Percentiles rank a stretch among this genome's conserved stretches.
These are phyloP conservation scores for Suillus bovinus DNA, from an alignment of 768 basidiomycete genomes.

Conservation along the genomic window DNA sequence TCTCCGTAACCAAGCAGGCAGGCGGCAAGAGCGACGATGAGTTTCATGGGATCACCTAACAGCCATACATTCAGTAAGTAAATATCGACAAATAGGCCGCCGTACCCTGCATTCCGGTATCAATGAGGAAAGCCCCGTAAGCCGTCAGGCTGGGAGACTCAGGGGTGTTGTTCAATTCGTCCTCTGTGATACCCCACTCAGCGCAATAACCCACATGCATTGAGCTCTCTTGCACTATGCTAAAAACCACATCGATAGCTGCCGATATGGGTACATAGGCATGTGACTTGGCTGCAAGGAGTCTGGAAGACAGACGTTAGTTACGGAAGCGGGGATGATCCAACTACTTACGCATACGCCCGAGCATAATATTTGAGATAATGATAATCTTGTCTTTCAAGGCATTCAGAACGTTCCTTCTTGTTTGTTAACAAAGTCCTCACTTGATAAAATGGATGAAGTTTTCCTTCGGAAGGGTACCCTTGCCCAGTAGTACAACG, in stretches of 20 bases:
- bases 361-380: constrained; percentile 85
- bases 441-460: constrained; percentile 89
- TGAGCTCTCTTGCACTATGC: constrained; percentile 65
- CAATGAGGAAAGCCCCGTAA: constrained; percentile 85
- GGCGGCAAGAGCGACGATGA: constrained; percentile 80
- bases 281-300: constrained; percentile 78
- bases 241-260: constrained; percentile 62
- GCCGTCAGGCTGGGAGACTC: constrained; percentile 78
- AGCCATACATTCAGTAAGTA: not conserved
- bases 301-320: constrained; percentile 34
- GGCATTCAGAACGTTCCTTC: not conserved
- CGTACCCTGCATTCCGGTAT: constrained; percentile 70
- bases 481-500: constrained; percentile 71
- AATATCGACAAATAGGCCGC: not conserved
- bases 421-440: constrained; percentile 15
- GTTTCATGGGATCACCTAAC: constrained; percentile 65
- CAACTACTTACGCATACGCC: constrained; percentile 60
- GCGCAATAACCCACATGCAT: constrained; percentile 76
- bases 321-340: not conserved
- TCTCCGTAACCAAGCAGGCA: constrained; percentile 93
- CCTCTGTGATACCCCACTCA: constrained; percentile 62
- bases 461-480: constrained; percentile 59
- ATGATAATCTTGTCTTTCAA: constrained; percentile 72
- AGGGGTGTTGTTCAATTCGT: constrained; percentile 58
- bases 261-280: constrained; percentile 60